Conservation (phyloP, 2,329 filamentous ascomycete genomes). For the Monilinia fructicola region DNA sequence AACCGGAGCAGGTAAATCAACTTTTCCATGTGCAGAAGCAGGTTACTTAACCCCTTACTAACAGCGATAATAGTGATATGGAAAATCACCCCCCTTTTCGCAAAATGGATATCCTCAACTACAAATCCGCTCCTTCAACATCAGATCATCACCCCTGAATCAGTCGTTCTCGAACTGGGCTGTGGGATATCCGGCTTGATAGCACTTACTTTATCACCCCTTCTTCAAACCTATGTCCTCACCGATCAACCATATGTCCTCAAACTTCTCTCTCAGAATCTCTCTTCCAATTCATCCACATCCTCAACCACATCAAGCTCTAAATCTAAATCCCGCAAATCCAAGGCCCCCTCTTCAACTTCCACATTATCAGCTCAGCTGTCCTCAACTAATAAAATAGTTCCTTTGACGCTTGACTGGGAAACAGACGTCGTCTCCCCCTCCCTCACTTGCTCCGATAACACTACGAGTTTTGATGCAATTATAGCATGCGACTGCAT, state of each 20-base stretch:
- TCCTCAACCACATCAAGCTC: neutral
- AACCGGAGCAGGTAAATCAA: constrained; percentile 62
- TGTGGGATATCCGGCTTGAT: constrained; percentile 83
- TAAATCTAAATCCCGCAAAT: constrained; percentile 28
- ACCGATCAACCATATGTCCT: constrained; percentile 89
- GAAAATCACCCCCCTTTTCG: constrained; percentile 84
- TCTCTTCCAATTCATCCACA: constrained; percentile 53
- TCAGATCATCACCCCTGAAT: constrained; percentile 4
- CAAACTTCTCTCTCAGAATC: constrained; percentile 72
- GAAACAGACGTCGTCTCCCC: constrained; percentile 50
- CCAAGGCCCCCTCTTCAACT: constrained; percentile 26
- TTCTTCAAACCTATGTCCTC: constrained; percentile 64
- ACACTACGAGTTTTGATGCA: constrained; percentile 59
- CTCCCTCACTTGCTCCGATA: constrained; percentile 36
- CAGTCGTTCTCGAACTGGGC: constrained; percentile 71
- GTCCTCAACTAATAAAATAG: constrained; percentile 12
- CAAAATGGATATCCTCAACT: constrained; percentile 70
- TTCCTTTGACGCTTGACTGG: constrained; percentile 68
- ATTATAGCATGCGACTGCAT: constrained; percentile 90
- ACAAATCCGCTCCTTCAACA: constrained; percentile 56
- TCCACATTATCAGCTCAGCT: neutral
- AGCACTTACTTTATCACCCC: constrained; percentile 64
- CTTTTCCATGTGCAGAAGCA: constrained; percentile 19
- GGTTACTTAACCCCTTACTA: constrained; percentile 11
- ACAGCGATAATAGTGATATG: constrained; percentile 66